Conservation (phyloP, 306 rosid species). For the Luffa acutangula region DNA sequence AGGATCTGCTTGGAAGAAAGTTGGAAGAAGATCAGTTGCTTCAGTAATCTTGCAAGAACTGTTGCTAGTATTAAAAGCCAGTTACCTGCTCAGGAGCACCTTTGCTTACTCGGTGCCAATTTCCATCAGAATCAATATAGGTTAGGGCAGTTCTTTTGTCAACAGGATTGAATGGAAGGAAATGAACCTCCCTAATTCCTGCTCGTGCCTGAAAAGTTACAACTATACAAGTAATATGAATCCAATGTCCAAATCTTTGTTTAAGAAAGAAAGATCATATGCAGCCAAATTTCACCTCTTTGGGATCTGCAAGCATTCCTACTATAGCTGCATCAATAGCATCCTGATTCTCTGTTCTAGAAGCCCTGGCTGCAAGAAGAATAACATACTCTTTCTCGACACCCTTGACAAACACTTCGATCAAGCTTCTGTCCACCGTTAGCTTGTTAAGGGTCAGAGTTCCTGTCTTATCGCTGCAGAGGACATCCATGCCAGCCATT, state of each 20-base stretch:
- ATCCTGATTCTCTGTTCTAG: slow-evolving; percentile 97
- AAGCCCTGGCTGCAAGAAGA: slow-evolving; percentile 96
- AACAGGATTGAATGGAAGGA: slow-evolving; percentile 93
- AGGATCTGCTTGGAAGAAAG: slow-evolving; percentile 43
- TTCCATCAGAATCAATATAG: slow-evolving; percentile 79
- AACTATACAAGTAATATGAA: background rate
- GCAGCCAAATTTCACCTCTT: slow-evolving; percentile 53
- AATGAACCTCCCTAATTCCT: slow-evolving; percentile 84
- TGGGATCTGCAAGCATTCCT: slow-evolving; percentile 98
- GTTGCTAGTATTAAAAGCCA: background rate
- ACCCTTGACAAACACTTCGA: slow-evolving; percentile 85
- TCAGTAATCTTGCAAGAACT: background rate
- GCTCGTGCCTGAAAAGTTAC: slow-evolving; percentile 73
- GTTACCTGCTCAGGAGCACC: slow-evolving; percentile 99
- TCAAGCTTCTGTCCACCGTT: slow-evolving; percentile 65
- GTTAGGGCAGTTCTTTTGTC: slow-evolving; percentile 97
- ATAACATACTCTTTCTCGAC: slow-evolving; percentile 80
- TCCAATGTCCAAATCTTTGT: background rate
- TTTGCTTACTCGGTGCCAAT: slow-evolving; percentile 89
- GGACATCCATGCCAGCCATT: slow-evolving; percentile 99
- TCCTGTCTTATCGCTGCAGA: slow-evolving; percentile 98
- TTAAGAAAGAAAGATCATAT: background rate
- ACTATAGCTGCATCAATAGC: slow-evolving; percentile 98
- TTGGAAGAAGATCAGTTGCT: background rate
- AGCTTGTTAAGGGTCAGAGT: slow-evolving; percentile 84